Evolutionary conservation across 805 yeast species (phyloP).

Genomic region (Blastobotrys attinorum): DNA sequence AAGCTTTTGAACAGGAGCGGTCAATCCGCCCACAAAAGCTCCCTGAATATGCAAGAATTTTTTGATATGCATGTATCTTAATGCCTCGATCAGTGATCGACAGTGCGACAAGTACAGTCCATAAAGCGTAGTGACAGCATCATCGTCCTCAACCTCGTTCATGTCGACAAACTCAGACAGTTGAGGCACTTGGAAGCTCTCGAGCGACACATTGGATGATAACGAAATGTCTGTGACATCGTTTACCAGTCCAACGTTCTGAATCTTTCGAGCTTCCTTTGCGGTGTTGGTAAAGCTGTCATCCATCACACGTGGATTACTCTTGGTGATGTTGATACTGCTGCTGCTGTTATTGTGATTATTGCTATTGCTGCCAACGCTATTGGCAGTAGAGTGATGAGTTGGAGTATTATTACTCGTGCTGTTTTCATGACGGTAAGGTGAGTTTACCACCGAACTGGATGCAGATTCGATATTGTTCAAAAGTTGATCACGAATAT

Average conservation of each 20-base stretch:
- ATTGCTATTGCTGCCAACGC: neutral
- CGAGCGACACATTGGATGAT: slow-evolving; percentile 3
- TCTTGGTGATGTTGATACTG: neutral
- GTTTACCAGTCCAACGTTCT: neutral
- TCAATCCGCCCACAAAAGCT: slow-evolving; percentile 48
- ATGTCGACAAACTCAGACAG: slow-evolving; percentile 37
- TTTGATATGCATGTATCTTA: slow-evolving; percentile 60
- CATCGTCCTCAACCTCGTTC: slow-evolving; percentile 41
- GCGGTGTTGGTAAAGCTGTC: neutral
- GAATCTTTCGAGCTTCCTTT: neutral
- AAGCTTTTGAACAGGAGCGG: slow-evolving; percentile 55
- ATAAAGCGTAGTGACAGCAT: slow-evolving; percentile 53
- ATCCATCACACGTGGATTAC: neutral
- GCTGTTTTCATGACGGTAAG: neutral
- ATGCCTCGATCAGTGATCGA: slow-evolving; percentile 51
- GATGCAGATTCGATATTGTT: too few relatives aligned
- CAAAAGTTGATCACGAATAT: too few relatives aligned
- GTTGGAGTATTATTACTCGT: neutral
- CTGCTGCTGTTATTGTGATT: neutral
- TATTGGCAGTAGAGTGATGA: neutral
- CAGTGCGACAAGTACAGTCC: slow-evolving; percentile 60
- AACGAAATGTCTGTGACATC: slow-evolving; percentile 13
- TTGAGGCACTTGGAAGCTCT: slow-evolving; percentile 19
- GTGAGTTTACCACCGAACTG: neutral
- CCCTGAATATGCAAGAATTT: slow-evolving; percentile 47